Evolutionary conservation across 257 asterid species (phyloP).

Genomic region (Haberlea rhodopensis): DNA sequence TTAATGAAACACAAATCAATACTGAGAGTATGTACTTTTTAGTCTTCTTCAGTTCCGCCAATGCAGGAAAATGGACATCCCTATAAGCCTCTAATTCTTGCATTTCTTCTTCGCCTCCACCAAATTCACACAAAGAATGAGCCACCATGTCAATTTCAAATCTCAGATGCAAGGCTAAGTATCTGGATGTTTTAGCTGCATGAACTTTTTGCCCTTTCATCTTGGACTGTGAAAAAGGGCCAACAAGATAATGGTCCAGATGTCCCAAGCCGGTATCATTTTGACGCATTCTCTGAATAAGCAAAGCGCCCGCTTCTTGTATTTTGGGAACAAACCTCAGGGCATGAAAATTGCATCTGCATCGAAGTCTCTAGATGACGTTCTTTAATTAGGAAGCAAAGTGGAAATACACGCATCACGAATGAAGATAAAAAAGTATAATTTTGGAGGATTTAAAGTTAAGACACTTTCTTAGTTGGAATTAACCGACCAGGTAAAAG

Average conservation of each 20-base stretch:
- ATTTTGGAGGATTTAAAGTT: slow-evolving; percentile 14
- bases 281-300: slow-evolving; percentile 83
- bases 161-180: slow-evolving; percentile 89
- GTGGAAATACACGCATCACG: slow-evolving; percentile 26
- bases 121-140: slow-evolving; percentile 88
- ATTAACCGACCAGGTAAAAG: slow-evolving; percentile 21
- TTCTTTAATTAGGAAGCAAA: slow-evolving; percentile 69
- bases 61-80: slow-evolving; percentile 74
- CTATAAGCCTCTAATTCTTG: slow-evolving; percentile 76
- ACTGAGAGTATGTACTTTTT: slow-evolving; percentile 45
- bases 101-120: slow-evolving; percentile 86
- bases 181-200: slow-evolving; percentile 55
- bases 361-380: slow-evolving; percentile 98
- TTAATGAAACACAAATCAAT: slow-evolving; percentile 5
- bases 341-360: slow-evolving; percentile 98
- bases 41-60: slow-evolving; percentile 59
- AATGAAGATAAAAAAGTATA: slow-evolving; percentile 17
- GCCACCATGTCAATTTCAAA: slow-evolving; percentile 99
- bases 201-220: slow-evolving; percentile 49
- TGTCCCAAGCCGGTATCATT: slow-evolving; percentile 69
- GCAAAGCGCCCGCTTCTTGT: slow-evolving; percentile 86
- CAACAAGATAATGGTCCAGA: slow-evolving; percentile 84
- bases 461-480: slow-evolving; percentile 20
- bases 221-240: slow-evolving; percentile 57
- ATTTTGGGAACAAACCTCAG: slow-evolving; percentile 88